Evolutionary conservation across 164 flowering plant species (phyloP).

Genomic region (Vitis rupestris): DNA sequence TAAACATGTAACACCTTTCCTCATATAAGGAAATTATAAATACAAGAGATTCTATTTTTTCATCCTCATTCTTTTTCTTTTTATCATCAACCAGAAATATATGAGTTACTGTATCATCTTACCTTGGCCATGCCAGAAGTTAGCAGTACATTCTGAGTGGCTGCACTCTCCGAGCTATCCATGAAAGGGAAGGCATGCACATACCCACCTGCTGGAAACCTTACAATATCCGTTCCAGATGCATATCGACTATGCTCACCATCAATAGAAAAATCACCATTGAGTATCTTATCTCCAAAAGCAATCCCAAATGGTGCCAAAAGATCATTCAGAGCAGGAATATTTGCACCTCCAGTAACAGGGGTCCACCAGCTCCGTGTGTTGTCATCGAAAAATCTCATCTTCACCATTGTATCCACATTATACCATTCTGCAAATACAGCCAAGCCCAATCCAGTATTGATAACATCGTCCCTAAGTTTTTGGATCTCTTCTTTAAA

Average conservation of each 20-base stretch:
- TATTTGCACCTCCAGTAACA: conserved; percentile 94
- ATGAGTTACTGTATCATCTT: conserved; percentile 11
- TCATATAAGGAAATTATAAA: neutral
- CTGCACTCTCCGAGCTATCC: conserved; percentile 91
- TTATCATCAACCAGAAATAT: neutral
- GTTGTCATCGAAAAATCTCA: conserved; percentile 98
- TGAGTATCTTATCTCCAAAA: conserved; percentile 92
- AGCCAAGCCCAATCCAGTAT: conserved; percentile 77
- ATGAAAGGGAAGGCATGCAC: conserved; percentile 81
- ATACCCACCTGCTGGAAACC: conserved; percentile 84
- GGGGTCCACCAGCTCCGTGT: conserved; percentile 99
- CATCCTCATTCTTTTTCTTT: neutral
- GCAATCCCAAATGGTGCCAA: conserved; percentile 96
- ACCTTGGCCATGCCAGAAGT: conserved; percentile 73
- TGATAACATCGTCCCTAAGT: conserved; percentile 74
- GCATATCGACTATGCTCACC: conserved; percentile 96
- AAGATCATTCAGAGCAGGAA: conserved; percentile 95
- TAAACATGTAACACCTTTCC: too few relatives aligned
- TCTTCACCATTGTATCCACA: conserved; percentile 95
- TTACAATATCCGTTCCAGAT: conserved; percentile 90
- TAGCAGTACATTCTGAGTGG: conserved; percentile 69
- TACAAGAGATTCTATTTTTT: neutral
- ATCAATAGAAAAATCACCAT: conserved; percentile 88
- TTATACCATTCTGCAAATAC: conserved; percentile 99
- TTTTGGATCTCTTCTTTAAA: conserved; percentile 84